Conservation (phyloP, 805 yeast genomes). For the Priceomyces melissophilus region DNA sequence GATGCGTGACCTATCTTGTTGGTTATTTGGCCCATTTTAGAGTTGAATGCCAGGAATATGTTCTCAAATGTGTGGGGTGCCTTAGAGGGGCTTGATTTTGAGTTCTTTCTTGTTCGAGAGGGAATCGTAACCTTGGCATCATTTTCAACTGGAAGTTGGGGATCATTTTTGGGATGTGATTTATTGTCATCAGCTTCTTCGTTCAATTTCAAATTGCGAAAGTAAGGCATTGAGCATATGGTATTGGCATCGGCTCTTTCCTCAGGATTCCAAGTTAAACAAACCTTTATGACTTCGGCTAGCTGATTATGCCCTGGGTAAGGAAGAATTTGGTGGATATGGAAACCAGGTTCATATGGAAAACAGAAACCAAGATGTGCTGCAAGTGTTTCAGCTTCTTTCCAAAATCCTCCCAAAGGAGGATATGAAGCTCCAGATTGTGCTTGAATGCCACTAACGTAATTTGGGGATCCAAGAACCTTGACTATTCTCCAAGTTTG, state of each 20-base stretch:
- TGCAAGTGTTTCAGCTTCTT: slow-evolving; percentile 54
- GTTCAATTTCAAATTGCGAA: slow-evolving; percentile 29
- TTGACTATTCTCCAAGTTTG: slow-evolving; percentile 69
- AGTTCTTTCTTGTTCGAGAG: too few species aligned
- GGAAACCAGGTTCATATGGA: slow-evolving; percentile 53
- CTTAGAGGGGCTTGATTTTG: too few species aligned
- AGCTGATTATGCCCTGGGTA: slow-evolving; percentile 41
- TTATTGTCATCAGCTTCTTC: too few species aligned
- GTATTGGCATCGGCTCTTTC: slow-evolving; percentile 51
- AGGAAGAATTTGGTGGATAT: slow-evolving; percentile 44
- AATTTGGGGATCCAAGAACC: slow-evolving; percentile 70
- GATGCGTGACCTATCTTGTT: too few species aligned
- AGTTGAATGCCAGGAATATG: too few species aligned
- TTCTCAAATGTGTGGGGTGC: too few species aligned
- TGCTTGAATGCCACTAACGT: slow-evolving; percentile 16
- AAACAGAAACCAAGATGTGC: slow-evolving; percentile 51
- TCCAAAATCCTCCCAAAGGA: slow-evolving; percentile 75
- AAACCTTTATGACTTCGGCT: slow-evolving; percentile 41
- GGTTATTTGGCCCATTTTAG: too few species aligned
- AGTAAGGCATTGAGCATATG: slow-evolving; percentile 52
- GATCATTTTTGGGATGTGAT: too few species aligned
- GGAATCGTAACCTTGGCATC: neutral
- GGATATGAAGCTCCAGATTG: slow-evolving; percentile 9
- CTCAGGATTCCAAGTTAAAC: slow-evolving; percentile 79
- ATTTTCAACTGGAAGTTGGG: neutral